Evolutionary conservation across 805 yeast genomes (phyloP).

Genomic region (Sporopachydermia quercuum): DNA sequence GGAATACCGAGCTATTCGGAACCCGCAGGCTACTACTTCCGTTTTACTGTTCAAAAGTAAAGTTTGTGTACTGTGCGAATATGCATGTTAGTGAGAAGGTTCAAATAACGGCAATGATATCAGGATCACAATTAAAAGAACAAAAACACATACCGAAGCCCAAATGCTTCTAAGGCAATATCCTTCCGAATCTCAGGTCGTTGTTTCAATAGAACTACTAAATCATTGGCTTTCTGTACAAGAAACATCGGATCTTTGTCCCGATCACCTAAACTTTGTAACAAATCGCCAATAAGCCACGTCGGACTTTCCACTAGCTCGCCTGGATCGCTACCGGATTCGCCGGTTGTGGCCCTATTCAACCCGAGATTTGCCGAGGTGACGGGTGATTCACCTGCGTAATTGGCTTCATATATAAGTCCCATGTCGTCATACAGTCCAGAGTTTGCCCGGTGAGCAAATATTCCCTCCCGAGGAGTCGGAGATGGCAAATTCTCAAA

Average conservation of each 20-base stretch:
- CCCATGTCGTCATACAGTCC: no score
- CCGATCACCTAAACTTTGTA: slow-evolving; percentile 39
- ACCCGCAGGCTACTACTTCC: slow-evolving; percentile 62
- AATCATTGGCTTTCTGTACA: slow-evolving; percentile 49
- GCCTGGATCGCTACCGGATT: no score
- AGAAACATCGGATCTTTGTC: slow-evolving; percentile 34
- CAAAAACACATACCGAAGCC: slow-evolving; percentile 19
- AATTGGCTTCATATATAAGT: no score
- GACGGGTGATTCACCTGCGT: no score
- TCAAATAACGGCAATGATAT: no score
- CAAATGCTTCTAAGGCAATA: slow-evolving; percentile 40
- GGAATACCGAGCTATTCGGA: slow-evolving; percentile 54
- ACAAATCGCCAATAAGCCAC: slow-evolving; percentile 48
- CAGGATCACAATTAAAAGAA: slow-evolving; percentile 7
- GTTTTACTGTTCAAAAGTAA: slow-evolving; percentile 42
- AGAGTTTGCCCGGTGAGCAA: no score
- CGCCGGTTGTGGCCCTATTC: background rate
- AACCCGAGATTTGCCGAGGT: background rate
- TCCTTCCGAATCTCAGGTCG: slow-evolving; percentile 52
- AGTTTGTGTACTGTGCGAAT: slow-evolving; percentile 30
- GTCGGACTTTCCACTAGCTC: slow-evolving; percentile 29
- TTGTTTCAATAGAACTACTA: slow-evolving; percentile 38
- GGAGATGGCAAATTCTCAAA: background rate
- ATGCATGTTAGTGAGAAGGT: no score
- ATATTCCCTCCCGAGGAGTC: background rate